Evolutionary conservation across 2,329 filamentous ascomycete species (phyloP).

Genomic region (Tolypocladium tundrense): DNA sequence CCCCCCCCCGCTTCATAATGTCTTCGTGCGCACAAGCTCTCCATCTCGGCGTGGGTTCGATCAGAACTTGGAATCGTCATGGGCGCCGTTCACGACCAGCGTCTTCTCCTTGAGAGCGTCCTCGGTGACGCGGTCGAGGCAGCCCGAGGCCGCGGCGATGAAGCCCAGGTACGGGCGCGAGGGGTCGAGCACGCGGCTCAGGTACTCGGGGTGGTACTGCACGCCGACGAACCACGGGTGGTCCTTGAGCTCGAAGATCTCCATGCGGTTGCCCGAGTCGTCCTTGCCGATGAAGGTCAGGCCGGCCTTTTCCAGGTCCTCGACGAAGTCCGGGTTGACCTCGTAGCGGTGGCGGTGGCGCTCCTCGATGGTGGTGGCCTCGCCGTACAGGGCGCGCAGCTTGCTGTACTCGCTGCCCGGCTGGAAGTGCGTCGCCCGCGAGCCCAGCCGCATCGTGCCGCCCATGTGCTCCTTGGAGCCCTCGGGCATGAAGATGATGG

Average conservation of each 20-base stretch:
- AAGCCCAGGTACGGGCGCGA: conserved; percentile 65
- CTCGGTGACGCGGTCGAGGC: conserved; percentile 36
- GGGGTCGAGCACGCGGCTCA: conserved; percentile 37
- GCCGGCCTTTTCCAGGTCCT: conserved; percentile 56
- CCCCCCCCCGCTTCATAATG: neutral
- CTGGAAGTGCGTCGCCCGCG: conserved; percentile 67
- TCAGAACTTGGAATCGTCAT: neutral
- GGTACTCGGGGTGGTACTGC: conserved; percentile 84
- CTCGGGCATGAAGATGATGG: conserved; percentile 91
- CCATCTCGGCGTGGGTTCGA: neutral
- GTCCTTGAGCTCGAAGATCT: conserved; percentile 71
- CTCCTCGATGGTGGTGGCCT: conserved; percentile 48
- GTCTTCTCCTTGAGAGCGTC: conserved; percentile 1
- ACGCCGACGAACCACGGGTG: conserved; percentile 78
- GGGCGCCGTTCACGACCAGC: neutral
- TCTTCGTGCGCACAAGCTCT: neutral
- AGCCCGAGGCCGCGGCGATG: conserved; percentile 65
- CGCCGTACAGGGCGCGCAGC: conserved; percentile 64
- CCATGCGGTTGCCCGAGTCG: conserved; percentile 67
- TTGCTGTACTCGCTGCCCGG: conserved; percentile 66
- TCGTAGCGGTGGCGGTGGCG: conserved; percentile 86
- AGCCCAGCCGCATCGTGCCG: conserved; percentile 78
- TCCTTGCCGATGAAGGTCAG: conserved; percentile 73
- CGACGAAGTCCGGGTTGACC: conserved; percentile 72
- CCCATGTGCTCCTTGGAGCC: conserved; percentile 49